Percentiles rank a stretch among this genome's conserved stretches.
Conservation (phyloP, 2,329 filamentous ascomycete species). For the Colletotrichum echinochloae region DNA sequence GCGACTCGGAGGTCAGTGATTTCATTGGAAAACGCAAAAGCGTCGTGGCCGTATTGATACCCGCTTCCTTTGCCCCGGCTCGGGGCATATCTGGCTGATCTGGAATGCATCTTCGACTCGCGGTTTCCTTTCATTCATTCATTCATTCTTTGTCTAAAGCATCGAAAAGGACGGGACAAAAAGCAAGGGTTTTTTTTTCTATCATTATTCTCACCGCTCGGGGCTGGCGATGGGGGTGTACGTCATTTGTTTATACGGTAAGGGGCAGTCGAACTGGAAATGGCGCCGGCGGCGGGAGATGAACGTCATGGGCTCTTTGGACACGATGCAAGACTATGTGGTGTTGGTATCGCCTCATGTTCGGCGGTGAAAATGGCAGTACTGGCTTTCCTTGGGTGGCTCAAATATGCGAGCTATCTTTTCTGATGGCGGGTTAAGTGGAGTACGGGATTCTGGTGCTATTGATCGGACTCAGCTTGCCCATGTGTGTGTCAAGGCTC, state of each 20-base stretch:
- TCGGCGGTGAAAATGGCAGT: constrained; percentile 1
- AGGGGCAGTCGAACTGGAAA: constrained; percentile 22
- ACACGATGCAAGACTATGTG: constrained; percentile 11
- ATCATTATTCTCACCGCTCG: constrained; percentile 2
- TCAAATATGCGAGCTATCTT: constrained; percentile 1
- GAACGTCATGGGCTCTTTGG: constrained; percentile 11
- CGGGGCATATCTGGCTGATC: constrained; percentile 31
- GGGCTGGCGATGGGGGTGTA: constrained; percentile 25
- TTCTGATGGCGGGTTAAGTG: not conserved
- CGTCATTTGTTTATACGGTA: constrained; percentile 30
- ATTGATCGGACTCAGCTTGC: not conserved
- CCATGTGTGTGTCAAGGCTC: constrained; percentile 7
- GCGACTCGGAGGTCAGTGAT: constrained; percentile 37
- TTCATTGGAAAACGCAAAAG: constrained; percentile 38
- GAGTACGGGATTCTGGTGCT: not conserved
- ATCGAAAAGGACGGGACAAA: constrained; percentile 27
- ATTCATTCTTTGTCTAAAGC: constrained; percentile 32
- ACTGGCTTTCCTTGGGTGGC: constrained; percentile 2
- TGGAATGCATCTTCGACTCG: constrained; percentile 33
- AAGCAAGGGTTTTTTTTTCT: constrained; percentile 31
- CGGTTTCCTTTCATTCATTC: constrained; percentile 18
- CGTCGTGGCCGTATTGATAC: constrained; percentile 36
- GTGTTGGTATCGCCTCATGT: not conserved
- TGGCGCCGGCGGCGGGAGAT: constrained; percentile 26
- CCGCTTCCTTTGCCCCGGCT: constrained; percentile 27